These are phyloP conservation scores for Penicillium sp. DNA, from an alignment of 2,329 filamentous ascomycete genomes.

Conservation along the genomic window DNA sequence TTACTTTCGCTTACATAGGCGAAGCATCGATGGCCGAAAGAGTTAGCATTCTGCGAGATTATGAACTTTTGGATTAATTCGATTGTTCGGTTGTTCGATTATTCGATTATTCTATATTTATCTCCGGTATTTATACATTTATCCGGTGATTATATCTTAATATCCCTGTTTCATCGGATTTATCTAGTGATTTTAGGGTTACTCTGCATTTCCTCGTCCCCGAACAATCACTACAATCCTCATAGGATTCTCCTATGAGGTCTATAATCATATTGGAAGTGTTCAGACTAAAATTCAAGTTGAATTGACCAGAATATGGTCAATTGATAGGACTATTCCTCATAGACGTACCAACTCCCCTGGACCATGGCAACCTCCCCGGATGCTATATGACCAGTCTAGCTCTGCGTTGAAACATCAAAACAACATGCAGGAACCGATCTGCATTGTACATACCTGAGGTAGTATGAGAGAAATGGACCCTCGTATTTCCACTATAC, in stretches of 20 bases:
- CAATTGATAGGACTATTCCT: not conserved
- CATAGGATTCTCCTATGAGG: not conserved
- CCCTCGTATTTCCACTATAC: not conserved
- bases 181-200: not conserved
- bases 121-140: not conserved
- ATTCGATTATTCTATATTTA: not conserved
- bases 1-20: constrained; percentile 2
- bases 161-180: not conserved
- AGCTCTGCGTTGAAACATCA: not conserved
- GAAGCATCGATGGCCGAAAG: not conserved
- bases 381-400: not conserved
- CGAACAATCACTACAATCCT: not conserved
- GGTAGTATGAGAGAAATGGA: not conserved
- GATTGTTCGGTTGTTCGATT: not conserved
- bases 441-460: not conserved
- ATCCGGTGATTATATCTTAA: not conserved
- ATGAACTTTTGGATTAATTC: not conserved
- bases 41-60: constrained; percentile 1
- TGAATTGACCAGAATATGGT: not conserved
- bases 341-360: not conserved
- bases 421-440: not conserved
- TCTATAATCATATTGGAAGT: not conserved
- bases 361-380: not conserved
- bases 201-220: not conserved
- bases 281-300: not conserved